Evolutionary conservation across 176 grass and related monocot species (phyloP).

Genomic region (Phoenix roebelenii): DNA sequence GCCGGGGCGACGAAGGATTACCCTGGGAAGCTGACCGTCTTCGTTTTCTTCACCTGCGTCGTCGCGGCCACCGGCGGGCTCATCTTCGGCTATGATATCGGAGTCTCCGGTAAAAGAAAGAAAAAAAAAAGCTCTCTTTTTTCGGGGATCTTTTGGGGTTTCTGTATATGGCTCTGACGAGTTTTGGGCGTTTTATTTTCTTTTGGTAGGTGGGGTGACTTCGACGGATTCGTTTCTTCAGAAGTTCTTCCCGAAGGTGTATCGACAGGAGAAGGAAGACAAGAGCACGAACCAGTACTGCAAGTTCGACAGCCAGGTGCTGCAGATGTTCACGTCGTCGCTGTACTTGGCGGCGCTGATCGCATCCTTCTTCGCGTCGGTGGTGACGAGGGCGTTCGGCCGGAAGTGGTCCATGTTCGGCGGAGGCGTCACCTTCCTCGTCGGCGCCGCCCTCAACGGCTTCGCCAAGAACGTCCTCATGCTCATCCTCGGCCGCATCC

Average conservation of each 20-base stretch:
- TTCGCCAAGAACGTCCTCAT: slow-evolving; percentile 45
- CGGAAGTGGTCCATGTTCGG: slow-evolving; percentile 96
- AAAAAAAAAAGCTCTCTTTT: neutral
- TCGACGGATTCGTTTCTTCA: slow-evolving; percentile 69
- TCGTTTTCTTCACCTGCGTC: slow-evolving; percentile 6
- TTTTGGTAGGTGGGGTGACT: slow-evolving; percentile 69
- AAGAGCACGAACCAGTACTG: slow-evolving; percentile 69
- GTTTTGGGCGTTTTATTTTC: neutral
- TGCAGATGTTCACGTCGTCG: slow-evolving; percentile 92
- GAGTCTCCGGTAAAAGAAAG: slow-evolving; percentile 1
- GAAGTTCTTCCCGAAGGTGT: slow-evolving; percentile 83
- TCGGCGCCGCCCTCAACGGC: slow-evolving; percentile 70
- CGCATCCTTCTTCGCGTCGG: slow-evolving; percentile 68
- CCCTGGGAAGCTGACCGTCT: slow-evolving; percentile 4
- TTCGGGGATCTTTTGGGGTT: neutral
- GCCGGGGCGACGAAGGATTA: neutral
- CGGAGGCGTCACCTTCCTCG: slow-evolving; percentile 76
- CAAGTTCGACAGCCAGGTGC: slow-evolving; percentile 94
- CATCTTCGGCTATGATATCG: slow-evolving; percentile 13
- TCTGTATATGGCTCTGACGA: too few relatives aligned
- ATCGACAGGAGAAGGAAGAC: slow-evolving; percentile 41
- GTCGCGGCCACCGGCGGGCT: slow-evolving; percentile 5
- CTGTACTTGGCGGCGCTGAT: slow-evolving; percentile 81
- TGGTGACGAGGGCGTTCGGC: slow-evolving; percentile 54
- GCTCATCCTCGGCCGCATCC: slow-evolving; percentile 90